phyloP scores from a whole-genome alignment of 192 early-diverging fungal genomes.

The Linnemannia exigua region DNA sequence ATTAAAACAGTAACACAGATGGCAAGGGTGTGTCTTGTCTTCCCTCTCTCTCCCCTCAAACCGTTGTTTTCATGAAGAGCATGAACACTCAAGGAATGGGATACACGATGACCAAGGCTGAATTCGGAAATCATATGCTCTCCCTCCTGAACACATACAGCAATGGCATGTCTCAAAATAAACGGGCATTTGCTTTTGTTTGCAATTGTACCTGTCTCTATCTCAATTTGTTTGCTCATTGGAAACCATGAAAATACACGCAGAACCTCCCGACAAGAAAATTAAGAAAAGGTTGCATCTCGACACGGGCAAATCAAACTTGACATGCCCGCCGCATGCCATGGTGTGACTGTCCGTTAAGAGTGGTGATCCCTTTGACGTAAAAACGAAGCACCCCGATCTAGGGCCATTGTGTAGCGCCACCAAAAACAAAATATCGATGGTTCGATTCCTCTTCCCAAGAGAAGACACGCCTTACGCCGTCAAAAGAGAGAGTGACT shows the following conservation, averaged over 20 bases:
- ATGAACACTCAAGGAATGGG: neutral
- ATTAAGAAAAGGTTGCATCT: neutral
- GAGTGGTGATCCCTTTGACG: too few relatives aligned
- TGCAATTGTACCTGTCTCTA: too few relatives aligned
- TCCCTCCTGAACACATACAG: neutral
- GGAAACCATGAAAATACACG: neutral
- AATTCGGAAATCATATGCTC: conserved; percentile 10
- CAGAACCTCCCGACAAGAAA: too few relatives aligned
- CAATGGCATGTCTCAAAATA: neutral
- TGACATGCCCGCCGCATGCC: neutral
- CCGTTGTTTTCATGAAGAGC: too few relatives aligned
- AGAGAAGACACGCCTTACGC: too few relatives aligned
- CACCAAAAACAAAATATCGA: neutral
- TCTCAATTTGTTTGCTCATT: neutral
- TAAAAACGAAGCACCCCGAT: neutral
- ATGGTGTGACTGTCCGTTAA: neutral
- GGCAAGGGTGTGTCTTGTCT: too few relatives aligned
- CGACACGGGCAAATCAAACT: neutral
- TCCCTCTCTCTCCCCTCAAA: too few relatives aligned
- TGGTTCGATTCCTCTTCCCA: too few relatives aligned
- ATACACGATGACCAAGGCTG: conserved; percentile 9
- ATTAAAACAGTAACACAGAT: too few relatives aligned
- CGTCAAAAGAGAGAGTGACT: neutral
- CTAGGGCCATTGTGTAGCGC: neutral
- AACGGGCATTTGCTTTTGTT: neutral